phyloP scores from a whole-genome alignment of 2,329 filamentous ascomycete genomes.

The Diaporthe amygdali region DNA sequence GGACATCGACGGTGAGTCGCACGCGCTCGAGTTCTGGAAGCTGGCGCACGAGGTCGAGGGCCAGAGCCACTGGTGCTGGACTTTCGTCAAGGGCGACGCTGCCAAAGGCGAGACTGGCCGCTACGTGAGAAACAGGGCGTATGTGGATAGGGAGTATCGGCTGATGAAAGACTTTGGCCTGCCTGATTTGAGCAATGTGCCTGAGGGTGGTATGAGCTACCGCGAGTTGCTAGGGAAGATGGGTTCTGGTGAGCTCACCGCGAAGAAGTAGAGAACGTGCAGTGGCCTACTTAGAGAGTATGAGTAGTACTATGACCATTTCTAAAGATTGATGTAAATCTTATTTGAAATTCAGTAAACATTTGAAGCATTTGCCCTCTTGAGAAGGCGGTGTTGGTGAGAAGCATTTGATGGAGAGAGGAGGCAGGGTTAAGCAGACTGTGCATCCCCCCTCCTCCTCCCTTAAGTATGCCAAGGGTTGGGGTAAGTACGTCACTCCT shows the following conservation, averaged over 20 bases:
- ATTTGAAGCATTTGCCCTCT: too few relatives aligned
- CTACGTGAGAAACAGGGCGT: not conserved
- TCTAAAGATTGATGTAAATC: not conserved
- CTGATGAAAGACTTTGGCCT: not conserved
- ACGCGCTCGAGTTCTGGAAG: constrained; percentile 21
- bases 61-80: constrained; percentile 20
- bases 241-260: not conserved
- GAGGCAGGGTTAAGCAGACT: not conserved
- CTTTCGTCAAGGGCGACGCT: constrained; percentile 6
- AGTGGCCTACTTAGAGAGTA: too few relatives aligned
- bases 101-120: not conserved
- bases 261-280: not conserved
- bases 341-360: too few relatives aligned
- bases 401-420: not conserved
- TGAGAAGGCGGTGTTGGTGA: too few relatives aligned
- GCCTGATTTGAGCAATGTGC: not conserved
- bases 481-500: not conserved
- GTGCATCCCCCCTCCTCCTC: not conserved
- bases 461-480: not conserved
- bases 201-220: not conserved
- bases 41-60: constrained; percentile 13
- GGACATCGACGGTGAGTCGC: constrained; percentile 7
- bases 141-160: constrained; percentile 7
- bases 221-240: not conserved
- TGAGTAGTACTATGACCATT: not conserved